Evolutionary conservation across 345 rosid genomes (phyloP).

Genomic region (Hypericum perforatum): DNA sequence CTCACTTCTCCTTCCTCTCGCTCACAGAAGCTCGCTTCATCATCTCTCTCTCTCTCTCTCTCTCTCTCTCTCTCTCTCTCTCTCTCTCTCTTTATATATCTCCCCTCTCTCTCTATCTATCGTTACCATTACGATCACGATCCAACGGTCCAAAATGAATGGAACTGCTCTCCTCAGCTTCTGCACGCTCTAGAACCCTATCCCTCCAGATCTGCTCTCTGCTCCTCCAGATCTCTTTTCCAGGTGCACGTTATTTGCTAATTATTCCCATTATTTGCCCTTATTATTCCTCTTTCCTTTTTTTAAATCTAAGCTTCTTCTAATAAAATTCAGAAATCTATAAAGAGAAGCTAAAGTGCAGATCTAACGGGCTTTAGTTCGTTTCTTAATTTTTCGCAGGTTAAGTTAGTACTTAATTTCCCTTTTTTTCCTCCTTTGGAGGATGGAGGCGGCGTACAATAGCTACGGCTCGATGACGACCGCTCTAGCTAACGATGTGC

Average conservation of each 20-base stretch:
- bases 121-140: conserved; percentile 36
- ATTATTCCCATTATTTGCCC: neutral
- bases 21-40: conserved; percentile 12
- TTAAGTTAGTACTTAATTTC: neutral
- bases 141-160: conserved; percentile 53
- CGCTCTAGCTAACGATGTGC: conserved; percentile 22
- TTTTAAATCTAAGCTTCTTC: neutral
- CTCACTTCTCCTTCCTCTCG: conserved; percentile 11
- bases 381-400: conserved; percentile 8
- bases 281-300: neutral
- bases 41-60: conserved; percentile 16
- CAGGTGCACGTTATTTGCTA: conserved; percentile 18
- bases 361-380: conserved; percentile 22
- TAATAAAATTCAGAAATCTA: neutral
- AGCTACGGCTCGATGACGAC: conserved; percentile 22
- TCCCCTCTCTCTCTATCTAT: conserved; percentile 23
- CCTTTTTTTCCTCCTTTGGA: conserved; percentile 2
- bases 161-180: conserved; percentile 17
- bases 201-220: conserved; percentile 36
- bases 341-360: too few species aligned
- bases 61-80: conserved; percentile 14
- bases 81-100: conserved; percentile 14
- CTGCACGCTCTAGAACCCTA: conserved; percentile 27
- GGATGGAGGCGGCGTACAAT: conserved; percentile 24
- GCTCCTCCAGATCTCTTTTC: conserved; percentile 27